Percentiles rank a stretch among this genome's conserved stretches.
Evolutionary conservation across 1,284 basidiomycete species (phyloP).

Genomic region (Jaminaea rosea): DNA sequence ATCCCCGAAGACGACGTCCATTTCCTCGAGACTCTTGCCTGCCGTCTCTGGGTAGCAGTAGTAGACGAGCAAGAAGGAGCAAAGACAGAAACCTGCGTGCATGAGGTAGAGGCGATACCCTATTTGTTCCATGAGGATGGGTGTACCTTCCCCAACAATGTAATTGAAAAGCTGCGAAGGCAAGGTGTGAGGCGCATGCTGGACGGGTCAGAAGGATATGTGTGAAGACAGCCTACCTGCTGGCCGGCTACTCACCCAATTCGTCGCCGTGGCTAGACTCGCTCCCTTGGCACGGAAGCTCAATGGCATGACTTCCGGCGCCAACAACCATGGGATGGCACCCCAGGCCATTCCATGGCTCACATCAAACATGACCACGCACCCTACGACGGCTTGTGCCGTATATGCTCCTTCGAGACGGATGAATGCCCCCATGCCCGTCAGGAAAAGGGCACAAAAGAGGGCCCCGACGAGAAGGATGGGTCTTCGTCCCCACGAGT

Average conservation of each 20-base stretch:
- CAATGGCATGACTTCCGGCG: conserved; percentile 58
- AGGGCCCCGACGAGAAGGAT: conserved; percentile 89
- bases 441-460: conserved; percentile 61
- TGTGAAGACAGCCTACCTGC: too few species aligned
- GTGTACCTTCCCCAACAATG: conserved; percentile 79
- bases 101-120: conserved; percentile 89
- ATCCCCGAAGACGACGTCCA: conserved; percentile 50
- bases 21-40: conserved; percentile 54
- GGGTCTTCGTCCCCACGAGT: conserved; percentile 77
- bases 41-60: conserved; percentile 59
- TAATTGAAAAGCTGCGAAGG: conserved; percentile 62
- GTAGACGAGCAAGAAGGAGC: conserved; percentile 63
- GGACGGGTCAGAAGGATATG: too few species aligned
- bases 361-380: conserved; percentile 83
- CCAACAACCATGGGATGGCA: conserved; percentile 73
- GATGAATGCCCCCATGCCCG: conserved; percentile 82
- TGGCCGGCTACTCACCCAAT: too few species aligned
- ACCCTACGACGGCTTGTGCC: conserved; percentile 78
- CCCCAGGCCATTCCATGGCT: conserved; percentile 67
- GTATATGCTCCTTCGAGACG: conserved; percentile 62
- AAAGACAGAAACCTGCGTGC: conserved; percentile 86
- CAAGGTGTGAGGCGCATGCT: too few species aligned
- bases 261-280: conserved; percentile 25
- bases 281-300: conserved; percentile 66
- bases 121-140: conserved; percentile 78